phyloP scores from a whole-genome alignment of 768 basidiomycete species.

The Kwoniella sp. region DNA sequence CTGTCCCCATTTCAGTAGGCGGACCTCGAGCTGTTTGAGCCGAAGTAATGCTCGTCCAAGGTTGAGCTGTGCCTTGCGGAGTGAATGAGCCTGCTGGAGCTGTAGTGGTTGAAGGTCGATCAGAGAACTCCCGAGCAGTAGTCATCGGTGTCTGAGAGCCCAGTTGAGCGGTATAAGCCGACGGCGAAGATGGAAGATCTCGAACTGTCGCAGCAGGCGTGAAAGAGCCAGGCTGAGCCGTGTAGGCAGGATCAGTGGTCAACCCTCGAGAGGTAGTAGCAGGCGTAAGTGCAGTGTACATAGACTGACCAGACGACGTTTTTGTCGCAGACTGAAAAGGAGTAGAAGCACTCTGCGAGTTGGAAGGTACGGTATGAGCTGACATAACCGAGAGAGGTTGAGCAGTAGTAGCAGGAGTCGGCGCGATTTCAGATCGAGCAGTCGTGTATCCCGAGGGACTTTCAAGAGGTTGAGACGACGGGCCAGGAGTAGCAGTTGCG shows the following conservation, averaged over 20 bases:
- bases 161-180: neutral
- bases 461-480: neutral
- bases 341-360: neutral
- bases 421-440: slow-evolving; percentile 1
- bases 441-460: slow-evolving; percentile 1
- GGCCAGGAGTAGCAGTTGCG: slow-evolving; percentile 2
- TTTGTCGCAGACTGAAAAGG: slow-evolving; percentile 8
- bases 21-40: slow-evolving; percentile 7
- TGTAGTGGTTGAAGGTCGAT: neutral
- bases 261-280: slow-evolving; percentile 3
- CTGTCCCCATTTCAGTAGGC: slow-evolving; percentile 5
- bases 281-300: slow-evolving; percentile 10
- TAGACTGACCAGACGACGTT: slow-evolving; percentile 6
- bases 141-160: neutral
- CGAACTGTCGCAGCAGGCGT: slow-evolving; percentile 6
- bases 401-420: slow-evolving; percentile 3
- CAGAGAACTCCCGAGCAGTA: neutral
- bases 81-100: slow-evolving; percentile 7
- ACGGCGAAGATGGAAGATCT: slow-evolving; percentile 2
- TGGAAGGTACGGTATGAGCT: slow-evolving; percentile 3
- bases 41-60: slow-evolving; percentile 11
- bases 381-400: neutral
- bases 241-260: slow-evolving; percentile 6
- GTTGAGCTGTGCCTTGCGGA: slow-evolving; percentile 9
- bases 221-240: slow-evolving; percentile 8